Base-by-base conservation (phyloP, 2,329 filamentous ascomycete species). In the Aspergillus caelatus region DNA sequence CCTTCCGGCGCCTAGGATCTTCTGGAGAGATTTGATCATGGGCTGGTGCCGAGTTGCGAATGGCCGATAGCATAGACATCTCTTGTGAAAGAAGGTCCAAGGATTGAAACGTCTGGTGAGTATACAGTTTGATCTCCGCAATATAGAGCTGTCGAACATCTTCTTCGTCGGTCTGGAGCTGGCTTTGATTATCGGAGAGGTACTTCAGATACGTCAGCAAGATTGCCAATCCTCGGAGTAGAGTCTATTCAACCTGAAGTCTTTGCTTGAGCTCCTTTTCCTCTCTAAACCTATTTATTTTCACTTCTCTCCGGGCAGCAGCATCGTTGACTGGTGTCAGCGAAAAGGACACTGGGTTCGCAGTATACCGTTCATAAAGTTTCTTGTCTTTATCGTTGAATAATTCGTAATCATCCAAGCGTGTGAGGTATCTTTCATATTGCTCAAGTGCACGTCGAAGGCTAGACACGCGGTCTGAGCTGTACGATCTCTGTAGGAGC, bases 61-160 rank as follows among this genome's bases (percentile, higher is more conserved):
- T 92, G 70, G 89, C 85, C 1, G 90, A 88, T 19, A 99, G 83
- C 68, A 99, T 91, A 63, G 94, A 88, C 62, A 93, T 78, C 79
- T 99, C 95, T 70, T 92, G 90, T 46, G 91, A 91, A 62, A 97
- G 84, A 21, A 91, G 88, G 77, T 98, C 95, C n/a, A 99, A 85
- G 0, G 89, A 86, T 74, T 95, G 91, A 72, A 98, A 96, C 6
- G 93, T 85, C 74, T 91, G 88, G 77, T 97, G 92, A 3, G 89
- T 86, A 71, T 86, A 88, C 67, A 93, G 89, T 21, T 86, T 82
- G 50, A 97, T 81, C 69, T 92, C 88, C 1, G 93, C 88, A 32
- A 97, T 82, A 72, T 96, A 88, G 34, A 96, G 83, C 65, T 91
- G 86, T 56, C 95, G 88, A 16, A 93, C 85, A n/a, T 90, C 85